A percentile compares a stretch with the other conserved stretches of the same genome.
These are phyloP conservation scores for Lactifluus piperatus DNA, from an alignment of 768 basidiomycete genomes.

Conservation along the genomic window DNA sequence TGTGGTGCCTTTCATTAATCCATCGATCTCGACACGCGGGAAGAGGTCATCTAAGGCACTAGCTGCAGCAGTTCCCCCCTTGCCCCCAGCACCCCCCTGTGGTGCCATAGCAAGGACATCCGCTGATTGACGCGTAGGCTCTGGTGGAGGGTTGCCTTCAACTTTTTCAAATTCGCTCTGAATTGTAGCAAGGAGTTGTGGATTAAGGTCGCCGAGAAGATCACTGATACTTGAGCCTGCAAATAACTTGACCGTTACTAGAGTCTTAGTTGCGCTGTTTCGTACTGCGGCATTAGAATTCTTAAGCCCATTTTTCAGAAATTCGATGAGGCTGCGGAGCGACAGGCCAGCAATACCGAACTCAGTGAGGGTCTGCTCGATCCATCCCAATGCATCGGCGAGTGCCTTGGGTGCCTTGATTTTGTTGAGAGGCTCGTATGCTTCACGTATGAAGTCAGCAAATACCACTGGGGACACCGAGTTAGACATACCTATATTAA, in stretches of 20 bases:
- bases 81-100: conserved; percentile 34
- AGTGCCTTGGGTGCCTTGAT: conserved; percentile 97
- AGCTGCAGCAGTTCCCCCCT: conserved; percentile 29
- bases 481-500: conserved; percentile 67
- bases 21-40: conserved; percentile 89
- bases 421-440: conserved; percentile 87
- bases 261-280: conserved; percentile 84
- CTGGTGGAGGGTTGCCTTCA: conserved; percentile 65
- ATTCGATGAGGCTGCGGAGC: conserved; percentile 79
- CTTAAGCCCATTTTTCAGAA: conserved; percentile 76
- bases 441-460: conserved; percentile 34
- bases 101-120: conserved; percentile 55
- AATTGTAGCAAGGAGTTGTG: conserved; percentile 87
- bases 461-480: conserved; percentile 9
- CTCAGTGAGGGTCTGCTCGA: conserved; percentile 76
- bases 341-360: conserved; percentile 88
- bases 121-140: conserved; percentile 65
- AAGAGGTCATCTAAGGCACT: conserved; percentile 92
- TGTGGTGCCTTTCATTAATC: conserved; percentile 72
- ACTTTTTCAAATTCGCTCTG: conserved; percentile 89
- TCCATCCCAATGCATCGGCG: conserved; percentile 84
- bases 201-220: conserved; percentile 88
- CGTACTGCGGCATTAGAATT: conserved; percentile 94
- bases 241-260: conserved; percentile 88
- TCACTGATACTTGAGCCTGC: conserved; percentile 89